Base-by-base conservation (phyloP, 164 flowering plant genomes). In the Kingdonia uniflora region DNA sequence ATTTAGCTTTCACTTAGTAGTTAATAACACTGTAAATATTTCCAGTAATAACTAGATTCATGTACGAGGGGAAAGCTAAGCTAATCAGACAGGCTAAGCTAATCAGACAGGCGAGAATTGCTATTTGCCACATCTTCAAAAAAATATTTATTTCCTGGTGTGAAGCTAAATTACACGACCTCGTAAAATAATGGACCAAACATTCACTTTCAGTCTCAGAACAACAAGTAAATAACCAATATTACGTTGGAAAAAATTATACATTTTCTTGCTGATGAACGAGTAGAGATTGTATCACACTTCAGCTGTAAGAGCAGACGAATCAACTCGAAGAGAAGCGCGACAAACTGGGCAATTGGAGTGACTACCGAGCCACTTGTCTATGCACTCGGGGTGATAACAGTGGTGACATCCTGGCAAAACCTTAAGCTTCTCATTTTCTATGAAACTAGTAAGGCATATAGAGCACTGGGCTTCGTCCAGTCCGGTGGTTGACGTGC, bases 321-420 rank as follows among this genome's bases (percentile, higher is more conserved):
- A 21, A 33, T 52, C 11, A 12, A 23, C 26, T 37, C 47, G 74
- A 61, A 82, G 68, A n/a, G 78, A 71, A 35, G 80, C 68, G 13
- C 97, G 61, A 25, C 97, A 88, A 16, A 88, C 73, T 0, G 97
- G 97, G 62, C 97, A 88, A 60, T 73, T 85, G 16, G 95, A 69
- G 14, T 79, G 82, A 45, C 70, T 41, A 1, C 24, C 35, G 42
- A 88, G 82, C 97, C 97, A 88, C 67, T 37, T 47, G 48, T 88
- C 97, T 0, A 88, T 77, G 42, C 97, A 88, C 29, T 75, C 80
- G 0, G 78, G 69, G 55, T 85, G 97, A 51, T 69, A 88, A 29
- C 59, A 47, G 49, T 88, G 97, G n/a, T 45, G 37, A 55, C 97
- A 85, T 1, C 14, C 45, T 0, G 95, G 95, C 75, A 88, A 59